Evolutionary conservation across 2,329 filamentous ascomycete species (phyloP).

Genomic region (Fusarium graminum): DNA sequence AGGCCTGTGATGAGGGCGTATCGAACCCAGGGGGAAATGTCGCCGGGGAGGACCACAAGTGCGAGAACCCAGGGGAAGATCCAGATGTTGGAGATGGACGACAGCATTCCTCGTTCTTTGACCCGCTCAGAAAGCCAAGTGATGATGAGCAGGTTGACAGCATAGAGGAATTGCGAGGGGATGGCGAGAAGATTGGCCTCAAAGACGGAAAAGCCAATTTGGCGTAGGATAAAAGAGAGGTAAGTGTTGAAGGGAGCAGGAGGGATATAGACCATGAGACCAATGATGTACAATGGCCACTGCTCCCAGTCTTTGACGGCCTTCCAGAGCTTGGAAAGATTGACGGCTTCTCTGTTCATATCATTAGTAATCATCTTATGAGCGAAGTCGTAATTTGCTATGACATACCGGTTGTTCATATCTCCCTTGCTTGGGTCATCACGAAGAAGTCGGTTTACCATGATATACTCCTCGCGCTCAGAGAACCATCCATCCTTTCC

Average conservation of each 20-base stretch:
- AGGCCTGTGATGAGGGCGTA: conserved; percentile 56
- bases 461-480: conserved; percentile 71
- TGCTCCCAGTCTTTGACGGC: conserved; percentile 70
- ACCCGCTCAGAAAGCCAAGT: conserved; percentile 60
- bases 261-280: conserved; percentile 62
- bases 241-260: conserved; percentile 59
- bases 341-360: conserved; percentile 55
- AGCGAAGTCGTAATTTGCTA: fast-evolving
- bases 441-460: conserved; percentile 70
- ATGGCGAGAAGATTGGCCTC: conserved; percentile 61
- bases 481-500: conserved; percentile 72
- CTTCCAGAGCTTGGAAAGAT: conserved; percentile 59
- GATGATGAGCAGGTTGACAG: conserved; percentile 61
- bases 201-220: conserved; percentile 61
- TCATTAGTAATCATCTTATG: conserved; percentile 35
- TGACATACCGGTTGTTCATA: conserved; percentile 67
- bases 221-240: conserved; percentile 59
- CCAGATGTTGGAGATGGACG: conserved; percentile 63
- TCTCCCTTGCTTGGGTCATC: conserved; percentile 73
- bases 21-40: conserved; percentile 57
- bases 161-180: conserved; percentile 60
- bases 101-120: conserved; percentile 60
- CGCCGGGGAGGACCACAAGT: conserved; percentile 56
- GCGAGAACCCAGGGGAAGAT: conserved; percentile 63
- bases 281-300: conserved; percentile 64